Evolutionary conservation across 495 filamentous ascomycete genomes (phyloP), one percentile per base, ranked within the genome.

Genomic region (Xylaria nigripes): DNA sequence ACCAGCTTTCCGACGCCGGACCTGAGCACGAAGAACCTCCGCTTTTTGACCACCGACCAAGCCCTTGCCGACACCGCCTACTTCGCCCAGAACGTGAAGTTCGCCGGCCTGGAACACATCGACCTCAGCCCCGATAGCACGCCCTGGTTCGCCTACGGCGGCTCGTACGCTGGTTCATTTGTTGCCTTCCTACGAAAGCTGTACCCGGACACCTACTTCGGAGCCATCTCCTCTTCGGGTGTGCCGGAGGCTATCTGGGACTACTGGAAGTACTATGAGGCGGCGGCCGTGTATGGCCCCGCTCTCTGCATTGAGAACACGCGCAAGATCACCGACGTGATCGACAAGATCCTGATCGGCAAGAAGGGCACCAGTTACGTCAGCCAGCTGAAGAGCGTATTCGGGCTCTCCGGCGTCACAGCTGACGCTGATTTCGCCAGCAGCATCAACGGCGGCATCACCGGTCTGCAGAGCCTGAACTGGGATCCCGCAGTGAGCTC

Each of bases 41-140:
- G 86, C 1, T 89, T 89, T 70, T 72, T 90, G 61, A 83, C 83
- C 1, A 90, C 86, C 6, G 83, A 89, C 46, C 86, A 90, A 58
- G 81, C 85, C 0, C 54, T 90, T 15, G 86, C 84, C 7, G 86
- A 90, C 62, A 77, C 78, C 41, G 85, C 76, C 15, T 89, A 84
- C 64, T 89, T 89, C 68, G 85, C 85, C 9, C 56, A 79, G 45
- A 73, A 89, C 54, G 78, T 86, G 3, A 73, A 78, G 22, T 88
- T 87, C 55, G 66, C 74, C 0, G 85, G 85, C 1, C 63, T 87
- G n/a, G 83, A 86, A 62, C 56, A 83, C 45, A 56, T 72, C 21
- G 74, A 83, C 59, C 66, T 88, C 23, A 86, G 75, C 0, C 76
- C 84, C 0, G 59, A 74, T 2, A 71, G 69, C 22, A 79, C 75